A percentile compares a stretch with the other conserved stretches of the same genome.
Conservation (phyloP, 2,329 filamentous ascomycete species). For the Nemania sp. region DNA sequence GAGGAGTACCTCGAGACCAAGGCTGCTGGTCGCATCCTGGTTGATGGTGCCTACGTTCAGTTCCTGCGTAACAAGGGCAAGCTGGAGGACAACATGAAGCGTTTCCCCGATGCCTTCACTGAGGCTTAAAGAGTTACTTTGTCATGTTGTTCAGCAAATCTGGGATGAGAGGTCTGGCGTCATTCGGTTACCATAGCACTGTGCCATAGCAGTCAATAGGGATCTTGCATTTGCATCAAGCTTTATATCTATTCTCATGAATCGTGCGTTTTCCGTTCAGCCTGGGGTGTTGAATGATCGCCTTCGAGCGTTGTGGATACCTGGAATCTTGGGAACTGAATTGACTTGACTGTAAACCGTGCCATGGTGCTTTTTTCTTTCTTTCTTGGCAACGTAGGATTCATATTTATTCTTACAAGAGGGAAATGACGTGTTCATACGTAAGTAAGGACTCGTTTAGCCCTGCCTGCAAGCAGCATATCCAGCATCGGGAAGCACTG, state of each 20-base stretch:
- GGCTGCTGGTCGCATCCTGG: slow-evolving; percentile 91
- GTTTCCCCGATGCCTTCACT: slow-evolving; percentile 93
- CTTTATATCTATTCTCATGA: slow-evolving; percentile 11
- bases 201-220: slow-evolving; percentile 51
- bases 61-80: slow-evolving; percentile 96
- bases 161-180: slow-evolving; percentile 51
- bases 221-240: slow-evolving; percentile 51
- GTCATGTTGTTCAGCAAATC: slow-evolving; percentile 45
- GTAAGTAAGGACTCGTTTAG: too few species aligned
- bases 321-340: background rate
- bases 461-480: too few species aligned
- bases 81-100: slow-evolving; percentile 87
- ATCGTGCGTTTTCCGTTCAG: background rate
- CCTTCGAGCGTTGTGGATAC: background rate
- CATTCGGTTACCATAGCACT: slow-evolving; percentile 52
- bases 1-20: slow-evolving; percentile 98
- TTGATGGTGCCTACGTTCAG: slow-evolving; percentile 99
- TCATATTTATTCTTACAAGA: background rate
- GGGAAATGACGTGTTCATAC: too few species aligned
- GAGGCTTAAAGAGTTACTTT: slow-evolving; percentile 58
- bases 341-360: background rate
- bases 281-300: background rate
- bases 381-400: background rate
- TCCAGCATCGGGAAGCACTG: too few species aligned
- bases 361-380: background rate